Conservation (phyloP, 345 rosid genomes). For the Orychophragmus violaceus region DNA sequence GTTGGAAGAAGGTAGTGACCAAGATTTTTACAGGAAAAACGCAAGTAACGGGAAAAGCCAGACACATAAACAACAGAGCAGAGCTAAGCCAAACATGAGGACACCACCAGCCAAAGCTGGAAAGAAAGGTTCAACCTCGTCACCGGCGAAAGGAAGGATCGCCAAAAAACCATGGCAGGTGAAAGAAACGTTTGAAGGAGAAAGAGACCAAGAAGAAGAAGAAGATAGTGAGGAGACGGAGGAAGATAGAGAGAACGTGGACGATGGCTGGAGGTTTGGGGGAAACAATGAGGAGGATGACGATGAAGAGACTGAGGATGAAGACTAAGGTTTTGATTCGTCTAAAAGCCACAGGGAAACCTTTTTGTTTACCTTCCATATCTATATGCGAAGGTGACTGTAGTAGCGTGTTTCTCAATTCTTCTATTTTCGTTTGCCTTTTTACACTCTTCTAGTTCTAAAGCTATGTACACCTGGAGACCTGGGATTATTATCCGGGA, state of each 20-base stretch:
- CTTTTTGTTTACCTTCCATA: neutral
- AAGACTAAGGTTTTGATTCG: constrained; percentile 44
- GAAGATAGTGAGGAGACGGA: constrained; percentile 90
- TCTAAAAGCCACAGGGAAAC: neutral
- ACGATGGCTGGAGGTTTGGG: constrained; percentile 77
- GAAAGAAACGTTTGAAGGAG: constrained; percentile 73
- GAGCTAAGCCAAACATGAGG: constrained; percentile 58
- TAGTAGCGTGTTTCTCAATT: neutral
- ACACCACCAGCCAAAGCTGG: constrained; percentile 56
- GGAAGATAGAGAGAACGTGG: constrained; percentile 78
- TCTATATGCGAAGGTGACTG: neutral
- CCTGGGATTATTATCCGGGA: too few relatives aligned
- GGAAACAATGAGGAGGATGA: constrained; percentile 64
- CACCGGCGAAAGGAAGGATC: constrained; percentile 42
- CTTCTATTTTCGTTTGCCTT: neutral
- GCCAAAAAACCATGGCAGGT: constrained; percentile 57
- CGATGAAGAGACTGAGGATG: constrained; percentile 92
- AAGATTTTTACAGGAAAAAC: constrained; percentile 62
- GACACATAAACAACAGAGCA: constrained; percentile 48
- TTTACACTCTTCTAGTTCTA: neutral
- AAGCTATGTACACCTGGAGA: constrained; percentile 9
- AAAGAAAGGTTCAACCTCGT: constrained; percentile 57
- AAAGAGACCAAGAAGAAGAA: constrained; percentile 45
- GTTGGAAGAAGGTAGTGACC: constrained; percentile 84
- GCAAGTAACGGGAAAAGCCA: constrained; percentile 46